Evolutionary conservation across 1,284 basidiomycete genomes (phyloP), one percentile per base, ranked within the genome.

Genomic region (Moesziomyces parantarcticus): DNA sequence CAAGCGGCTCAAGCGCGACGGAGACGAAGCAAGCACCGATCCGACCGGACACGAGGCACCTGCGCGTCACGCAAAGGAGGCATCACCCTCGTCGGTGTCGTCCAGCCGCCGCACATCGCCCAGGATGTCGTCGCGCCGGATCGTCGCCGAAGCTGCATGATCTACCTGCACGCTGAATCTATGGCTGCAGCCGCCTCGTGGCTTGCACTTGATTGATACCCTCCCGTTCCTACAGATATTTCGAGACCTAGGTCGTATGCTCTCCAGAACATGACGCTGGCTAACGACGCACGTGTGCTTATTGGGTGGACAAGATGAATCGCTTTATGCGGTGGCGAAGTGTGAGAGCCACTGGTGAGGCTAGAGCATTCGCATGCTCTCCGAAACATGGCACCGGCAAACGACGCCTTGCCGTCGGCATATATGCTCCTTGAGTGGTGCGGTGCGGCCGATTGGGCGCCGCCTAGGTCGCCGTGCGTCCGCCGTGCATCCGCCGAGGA

Each of bases 21-120:
- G 39, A n/a, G 51, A 46, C 11, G 36, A 39, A 13, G 16, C 22
- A 11, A 29, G 25, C 43, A 32, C 20, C 21, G 67, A 54, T 26
- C 39, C 11, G 18, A 36, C 43, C 36, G 45, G 18, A 8, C 40
- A 54, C 18, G 58, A 50, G 14, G 56, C 39, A 6, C 34, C 44
- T 11, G 54, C 46, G 22, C 49, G 59, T 6, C 32, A 49, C 7
- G 48, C 58, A 23, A 73, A 60, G 32, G 70, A 64, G 16, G 59
- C 44, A 9, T 56, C 58, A 7, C 63, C 69, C 29, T 61, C 63
- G 20, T 67, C 59, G 1, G 59, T 67, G 4, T 68, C 70, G 10
- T 68, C 64, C 20, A 73, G 70, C 20, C 65, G 70, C 11, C 49
- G 70, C 11, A 73, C 70, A 10, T 73, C 70, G 43, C 70, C 70